phyloP scores from a whole-genome alignment of 2,329 filamentous ascomycete genomes.

The Acephala macrosclerotiorum region DNA sequence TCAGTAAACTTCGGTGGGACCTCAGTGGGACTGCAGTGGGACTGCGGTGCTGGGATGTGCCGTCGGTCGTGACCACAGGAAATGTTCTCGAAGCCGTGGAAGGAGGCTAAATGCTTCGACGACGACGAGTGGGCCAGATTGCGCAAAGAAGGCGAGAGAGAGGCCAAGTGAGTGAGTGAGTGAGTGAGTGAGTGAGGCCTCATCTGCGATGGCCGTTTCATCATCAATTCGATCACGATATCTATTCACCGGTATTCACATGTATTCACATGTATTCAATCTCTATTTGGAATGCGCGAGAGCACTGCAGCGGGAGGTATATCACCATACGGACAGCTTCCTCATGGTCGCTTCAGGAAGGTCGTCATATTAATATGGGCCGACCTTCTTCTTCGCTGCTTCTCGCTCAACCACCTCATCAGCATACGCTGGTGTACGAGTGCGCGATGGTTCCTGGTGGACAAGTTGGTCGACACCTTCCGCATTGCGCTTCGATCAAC shows the following conservation, averaged over 20 bases:
- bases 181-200: too few relatives aligned
- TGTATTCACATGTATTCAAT: background rate
- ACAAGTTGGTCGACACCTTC: too few relatives aligned
- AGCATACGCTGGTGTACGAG: background rate
- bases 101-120: constrained; percentile 28
- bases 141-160: background rate
- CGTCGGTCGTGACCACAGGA: constrained; percentile 9
- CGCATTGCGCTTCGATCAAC: constrained; percentile 7
- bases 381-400: constrained; percentile 15
- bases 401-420: constrained; percentile 14
- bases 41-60: background rate
- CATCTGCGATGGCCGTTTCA: background rate
- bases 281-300: background rate
- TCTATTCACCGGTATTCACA: background rate
- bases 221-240: background rate
- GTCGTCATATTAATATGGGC: constrained; percentile 23
- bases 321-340: background rate
- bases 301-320: constrained; percentile 2
- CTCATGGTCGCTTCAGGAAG: constrained; percentile 8
- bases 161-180: too few relatives aligned
- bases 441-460: too few relatives aligned
- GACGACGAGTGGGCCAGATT: constrained; percentile 8
- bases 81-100: constrained; percentile 24
- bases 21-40: background rate
- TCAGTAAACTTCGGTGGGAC: background rate